These are phyloP conservation scores for Parastagonospora avenae DNA, from an alignment of 2,329 filamentous ascomycete species.

Conservation along the genomic window DNA sequence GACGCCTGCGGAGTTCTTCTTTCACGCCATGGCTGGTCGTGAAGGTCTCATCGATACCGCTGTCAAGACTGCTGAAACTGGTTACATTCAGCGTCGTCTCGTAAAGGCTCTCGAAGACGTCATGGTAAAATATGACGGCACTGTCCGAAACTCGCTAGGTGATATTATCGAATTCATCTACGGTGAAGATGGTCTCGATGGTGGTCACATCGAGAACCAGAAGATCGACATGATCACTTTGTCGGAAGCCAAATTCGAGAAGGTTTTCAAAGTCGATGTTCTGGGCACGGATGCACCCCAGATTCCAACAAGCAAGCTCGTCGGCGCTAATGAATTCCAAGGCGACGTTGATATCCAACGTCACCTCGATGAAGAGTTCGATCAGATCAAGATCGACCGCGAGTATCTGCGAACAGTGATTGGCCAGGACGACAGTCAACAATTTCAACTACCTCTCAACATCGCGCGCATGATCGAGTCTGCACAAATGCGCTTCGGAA, in stretches of 20 bases:
- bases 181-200: constrained; percentile 95
- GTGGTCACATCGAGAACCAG: constrained; percentile 91
- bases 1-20: constrained; percentile 97
- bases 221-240: constrained; percentile 83
- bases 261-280: constrained; percentile 83
- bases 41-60: constrained; percentile 99
- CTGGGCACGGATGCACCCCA: constrained; percentile 72
- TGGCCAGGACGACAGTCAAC: constrained; percentile 75
- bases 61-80: constrained; percentile 98
- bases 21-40: constrained; percentile 99
- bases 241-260: constrained; percentile 76
- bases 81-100: constrained; percentile 97
- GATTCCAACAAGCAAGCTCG: constrained; percentile 73
- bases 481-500: constrained; percentile 86
- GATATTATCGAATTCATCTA: constrained; percentile 98
- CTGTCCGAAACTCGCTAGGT: constrained; percentile 93
- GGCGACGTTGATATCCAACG: constrained; percentile 88
- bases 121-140: constrained; percentile 96
- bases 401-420: constrained; percentile 70
- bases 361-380: constrained; percentile 87
- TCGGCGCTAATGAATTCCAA: constrained; percentile 83
- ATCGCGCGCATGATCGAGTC: constrained; percentile 88
- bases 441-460: constrained; percentile 91
- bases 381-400: constrained; percentile 75
- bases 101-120: constrained; percentile 98